Percentiles rank a stretch among this genome's conserved stretches.
phyloP scores from a whole-genome alignment of 257 asterid species.

The Catharanthus roseus region DNA sequence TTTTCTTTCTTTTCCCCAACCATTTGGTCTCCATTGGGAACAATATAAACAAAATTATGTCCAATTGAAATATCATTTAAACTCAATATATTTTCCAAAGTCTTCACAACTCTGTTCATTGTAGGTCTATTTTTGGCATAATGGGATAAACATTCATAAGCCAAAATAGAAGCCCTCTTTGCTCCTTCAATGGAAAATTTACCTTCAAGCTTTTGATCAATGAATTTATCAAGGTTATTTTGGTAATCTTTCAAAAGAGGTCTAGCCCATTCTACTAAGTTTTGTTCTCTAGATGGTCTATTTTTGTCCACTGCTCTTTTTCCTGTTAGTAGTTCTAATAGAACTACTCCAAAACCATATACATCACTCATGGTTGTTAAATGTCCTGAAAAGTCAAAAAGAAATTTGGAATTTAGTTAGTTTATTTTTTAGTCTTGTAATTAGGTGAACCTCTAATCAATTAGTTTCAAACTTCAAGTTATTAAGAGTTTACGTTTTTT shows the following conservation, averaged over 20 bases:
- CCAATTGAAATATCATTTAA: slow-evolving; percentile 43
- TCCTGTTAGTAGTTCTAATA: slow-evolving; percentile 68
- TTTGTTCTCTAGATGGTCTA: slow-evolving; percentile 51
- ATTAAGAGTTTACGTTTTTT: no score
- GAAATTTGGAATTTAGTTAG: neutral
- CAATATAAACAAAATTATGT: slow-evolving; percentile 44
- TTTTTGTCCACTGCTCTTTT: slow-evolving; percentile 47
- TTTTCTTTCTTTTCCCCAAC: slow-evolving; percentile 14
- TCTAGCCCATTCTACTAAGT: slow-evolving; percentile 70
- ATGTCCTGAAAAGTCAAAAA: slow-evolving; percentile 42
- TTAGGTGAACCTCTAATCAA: neutral
- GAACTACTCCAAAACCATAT: slow-evolving; percentile 72
- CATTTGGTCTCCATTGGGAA: slow-evolving; percentile 26
- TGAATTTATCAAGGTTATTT: slow-evolving; percentile 45
- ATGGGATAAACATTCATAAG: slow-evolving; percentile 55
- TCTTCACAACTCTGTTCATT: slow-evolving; percentile 55
- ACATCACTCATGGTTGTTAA: slow-evolving; percentile 72
- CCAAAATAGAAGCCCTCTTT: slow-evolving; percentile 60
- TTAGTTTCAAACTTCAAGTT: no score
- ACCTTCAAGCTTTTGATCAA: slow-evolving; percentile 72
- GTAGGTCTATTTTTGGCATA: slow-evolving; percentile 54
- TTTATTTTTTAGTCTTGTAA: neutral
- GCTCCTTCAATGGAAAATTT: slow-evolving; percentile 65
- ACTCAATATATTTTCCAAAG: slow-evolving; percentile 40
- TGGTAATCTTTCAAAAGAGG: slow-evolving; percentile 64